Percentiles rank a stretch among this genome's conserved stretches.
Evolutionary conservation across 2,329 filamentous ascomycete species (phyloP).

Genomic region (Trichoderma harzianum): DNA sequence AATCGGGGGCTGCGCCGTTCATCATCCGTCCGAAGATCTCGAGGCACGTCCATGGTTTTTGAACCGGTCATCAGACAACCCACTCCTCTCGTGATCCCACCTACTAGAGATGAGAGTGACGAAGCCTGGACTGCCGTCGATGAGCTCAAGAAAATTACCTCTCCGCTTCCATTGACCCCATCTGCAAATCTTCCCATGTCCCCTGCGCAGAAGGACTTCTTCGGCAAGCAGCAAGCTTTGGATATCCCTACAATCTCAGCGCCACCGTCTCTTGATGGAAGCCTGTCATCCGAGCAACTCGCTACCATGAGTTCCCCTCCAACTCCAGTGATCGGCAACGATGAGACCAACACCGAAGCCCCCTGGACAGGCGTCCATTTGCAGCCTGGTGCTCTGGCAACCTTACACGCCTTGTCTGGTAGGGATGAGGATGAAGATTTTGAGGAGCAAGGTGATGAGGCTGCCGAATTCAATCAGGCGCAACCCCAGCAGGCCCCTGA

Average conservation of each 20-base stretch:
- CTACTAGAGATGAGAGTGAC: conserved; percentile 31
- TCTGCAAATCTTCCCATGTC: conserved; percentile 71
- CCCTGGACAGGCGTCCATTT: conserved; percentile 73
- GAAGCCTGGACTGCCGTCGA: conserved; percentile 45
- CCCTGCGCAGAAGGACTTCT: conserved; percentile 68
- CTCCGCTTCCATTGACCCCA: conserved; percentile 61
- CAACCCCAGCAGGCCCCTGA: conserved; percentile 24
- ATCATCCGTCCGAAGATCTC: conserved; percentile 38
- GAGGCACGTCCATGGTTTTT: conserved; percentile 34
- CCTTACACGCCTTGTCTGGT: conserved; percentile 68
- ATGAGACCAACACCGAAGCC: conserved; percentile 52
- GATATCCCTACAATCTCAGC: conserved; percentile 72
- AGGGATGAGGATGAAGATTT: conserved; percentile 60
- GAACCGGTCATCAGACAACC: conserved; percentile 36
- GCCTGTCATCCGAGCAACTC: conserved; percentile 82
- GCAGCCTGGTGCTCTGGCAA: conserved; percentile 75
- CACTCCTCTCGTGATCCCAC: conserved; percentile 51
- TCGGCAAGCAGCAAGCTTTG: conserved; percentile 59
- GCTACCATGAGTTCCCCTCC: conserved; percentile 78
- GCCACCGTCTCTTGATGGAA: conserved; percentile 86
- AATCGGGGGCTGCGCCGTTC: conserved; percentile 26
- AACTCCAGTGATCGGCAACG: conserved; percentile 68
- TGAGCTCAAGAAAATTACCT: conserved; percentile 48
- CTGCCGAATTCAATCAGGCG: conserved; percentile 44
- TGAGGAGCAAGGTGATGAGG: conserved; percentile 37